A percentile compares a stretch with the other conserved stretches of the same genome.
Evolutionary conservation across 371 early-diverging fungal species (phyloP).

Genomic region (Capillidium rhysosporum): DNA sequence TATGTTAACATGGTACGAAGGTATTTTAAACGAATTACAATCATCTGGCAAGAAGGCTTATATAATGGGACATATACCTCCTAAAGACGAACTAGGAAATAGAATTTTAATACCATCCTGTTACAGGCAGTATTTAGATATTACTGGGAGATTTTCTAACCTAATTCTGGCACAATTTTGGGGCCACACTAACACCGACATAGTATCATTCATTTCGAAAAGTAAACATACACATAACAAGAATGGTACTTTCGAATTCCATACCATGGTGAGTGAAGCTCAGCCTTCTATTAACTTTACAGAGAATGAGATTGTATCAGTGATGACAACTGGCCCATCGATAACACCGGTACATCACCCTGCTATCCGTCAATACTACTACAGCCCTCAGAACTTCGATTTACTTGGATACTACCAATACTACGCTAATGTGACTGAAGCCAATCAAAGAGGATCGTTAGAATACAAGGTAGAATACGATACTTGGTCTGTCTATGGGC

Average conservation of each 20-base stretch:
- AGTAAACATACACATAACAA: background rate
- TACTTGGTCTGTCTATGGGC: background rate
- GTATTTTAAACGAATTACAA: slow-evolving; percentile 6
- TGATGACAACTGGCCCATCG: slow-evolving; percentile 5
- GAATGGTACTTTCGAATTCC: background rate
- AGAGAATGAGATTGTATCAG: background rate
- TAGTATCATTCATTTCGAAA: slow-evolving; percentile 1
- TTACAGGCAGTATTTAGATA: slow-evolving; percentile 15
- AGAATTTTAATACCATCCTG: slow-evolving; percentile 14
- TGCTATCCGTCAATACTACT: slow-evolving; percentile 23
- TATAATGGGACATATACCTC: slow-evolving; percentile 27
- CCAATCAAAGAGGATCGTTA: slow-evolving; percentile 15
- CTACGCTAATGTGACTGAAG: slow-evolving; percentile 21
- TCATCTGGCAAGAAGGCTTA: slow-evolving; percentile 10
- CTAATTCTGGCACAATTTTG: slow-evolving; percentile 23
- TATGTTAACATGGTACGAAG: slow-evolving; percentile 16
- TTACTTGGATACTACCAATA: slow-evolving; percentile 26
- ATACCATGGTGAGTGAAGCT: background rate
- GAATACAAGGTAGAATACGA: slow-evolving; percentile 13
- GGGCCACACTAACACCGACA: slow-evolving; percentile 12
- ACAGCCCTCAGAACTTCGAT: slow-evolving; percentile 9
- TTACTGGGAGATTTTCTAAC: slow-evolving; percentile 20
- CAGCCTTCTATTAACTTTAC: background rate
- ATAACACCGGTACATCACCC: slow-evolving; percentile 17
- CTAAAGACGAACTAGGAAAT: slow-evolving; percentile 15